These are phyloP conservation scores for Tuber magnatum DNA, from an alignment of 495 filamentous ascomycete species.

Conservation along the genomic window DNA sequence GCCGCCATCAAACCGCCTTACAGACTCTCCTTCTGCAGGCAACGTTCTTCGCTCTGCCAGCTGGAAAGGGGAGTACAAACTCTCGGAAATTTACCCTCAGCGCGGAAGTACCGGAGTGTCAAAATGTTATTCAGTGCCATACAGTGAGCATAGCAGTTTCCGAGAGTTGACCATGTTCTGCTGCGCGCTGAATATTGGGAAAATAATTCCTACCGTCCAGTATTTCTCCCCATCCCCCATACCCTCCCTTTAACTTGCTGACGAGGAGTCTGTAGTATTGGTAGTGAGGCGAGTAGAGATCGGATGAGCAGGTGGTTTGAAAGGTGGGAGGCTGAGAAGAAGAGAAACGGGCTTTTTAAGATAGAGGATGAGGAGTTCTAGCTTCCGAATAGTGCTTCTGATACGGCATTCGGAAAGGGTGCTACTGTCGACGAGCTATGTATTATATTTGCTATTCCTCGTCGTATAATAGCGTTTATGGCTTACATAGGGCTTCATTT, in stretches of 20 bases:
- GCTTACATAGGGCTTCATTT: not conserved
- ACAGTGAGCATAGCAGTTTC: slow-evolving; percentile 91
- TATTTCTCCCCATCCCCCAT: not conserved
- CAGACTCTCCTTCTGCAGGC: slow-evolving; percentile 57
- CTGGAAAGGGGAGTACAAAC: slow-evolving; percentile 65
- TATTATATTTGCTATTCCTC: not conserved
- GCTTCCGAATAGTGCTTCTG: not conserved
- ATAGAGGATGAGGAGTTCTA: slow-evolving; percentile 42
- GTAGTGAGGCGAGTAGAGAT: slow-evolving; percentile 54
- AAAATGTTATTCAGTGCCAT: slow-evolving; percentile 84
- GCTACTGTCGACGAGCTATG: not conserved
- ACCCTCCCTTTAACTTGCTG: not conserved
- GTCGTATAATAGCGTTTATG: not conserved
- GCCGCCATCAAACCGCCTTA: slow-evolving; percentile 56
- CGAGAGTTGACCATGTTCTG: slow-evolving; percentile 89
- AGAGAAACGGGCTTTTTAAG: slow-evolving; percentile 65
- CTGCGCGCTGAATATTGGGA: slow-evolving; percentile 76
- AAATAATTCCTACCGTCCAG: slow-evolving; percentile 89
- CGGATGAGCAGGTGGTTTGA: slow-evolving; percentile 91
- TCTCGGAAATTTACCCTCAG: slow-evolving; percentile 63
- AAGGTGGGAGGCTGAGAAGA: slow-evolving; percentile 75
- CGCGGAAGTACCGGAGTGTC: slow-evolving; percentile 68
- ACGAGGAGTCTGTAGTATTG: slow-evolving; percentile 44
- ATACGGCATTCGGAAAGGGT: not conserved
- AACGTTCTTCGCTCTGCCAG: slow-evolving; percentile 63